phyloP scores from a whole-genome alignment of 805 yeast genomes.

The Barnettozyma sp. region DNA sequence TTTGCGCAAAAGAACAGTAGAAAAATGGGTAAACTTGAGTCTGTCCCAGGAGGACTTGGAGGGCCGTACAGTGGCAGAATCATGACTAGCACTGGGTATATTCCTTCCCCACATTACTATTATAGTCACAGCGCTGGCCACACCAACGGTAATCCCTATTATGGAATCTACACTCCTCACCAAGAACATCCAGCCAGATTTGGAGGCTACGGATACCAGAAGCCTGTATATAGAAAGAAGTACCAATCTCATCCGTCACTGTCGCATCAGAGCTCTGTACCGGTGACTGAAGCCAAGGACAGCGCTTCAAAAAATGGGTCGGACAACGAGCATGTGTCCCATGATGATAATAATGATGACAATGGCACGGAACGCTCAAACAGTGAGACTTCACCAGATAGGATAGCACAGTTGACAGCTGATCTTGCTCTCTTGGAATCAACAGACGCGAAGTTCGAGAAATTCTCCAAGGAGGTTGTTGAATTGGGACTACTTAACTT shows the following conservation, averaged over 20 bases:
- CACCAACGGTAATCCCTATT: not conserved
- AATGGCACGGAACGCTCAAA: too few relatives aligned
- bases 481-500: constrained; percentile 5
- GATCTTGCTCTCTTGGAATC: not conserved
- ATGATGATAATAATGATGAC: too few relatives aligned
- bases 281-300: too few relatives aligned
- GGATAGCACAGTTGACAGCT: not conserved
- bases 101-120: constrained; percentile 2
- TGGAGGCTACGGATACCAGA: not conserved
- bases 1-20: constrained; percentile 70
- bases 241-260: not conserved
- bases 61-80: constrained; percentile 1
- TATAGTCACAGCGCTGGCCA: constrained; percentile 1
- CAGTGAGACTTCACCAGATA: not conserved
- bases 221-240: constrained; percentile 1
- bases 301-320: too few relatives aligned
- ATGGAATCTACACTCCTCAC: not conserved
- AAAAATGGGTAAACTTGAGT: constrained; percentile 23
- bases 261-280: too few relatives aligned
- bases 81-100: not conserved
- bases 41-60: too few relatives aligned
- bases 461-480: constrained; percentile 5
- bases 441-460: constrained; percentile 4
- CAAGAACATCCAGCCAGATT: not conserved
- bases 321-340: too few relatives aligned